Evolutionary conservation across 1,284 basidiomycete genomes (phyloP), one percentile per base, ranked within the genome.

Genomic region (Neonothopanus nambi): DNA sequence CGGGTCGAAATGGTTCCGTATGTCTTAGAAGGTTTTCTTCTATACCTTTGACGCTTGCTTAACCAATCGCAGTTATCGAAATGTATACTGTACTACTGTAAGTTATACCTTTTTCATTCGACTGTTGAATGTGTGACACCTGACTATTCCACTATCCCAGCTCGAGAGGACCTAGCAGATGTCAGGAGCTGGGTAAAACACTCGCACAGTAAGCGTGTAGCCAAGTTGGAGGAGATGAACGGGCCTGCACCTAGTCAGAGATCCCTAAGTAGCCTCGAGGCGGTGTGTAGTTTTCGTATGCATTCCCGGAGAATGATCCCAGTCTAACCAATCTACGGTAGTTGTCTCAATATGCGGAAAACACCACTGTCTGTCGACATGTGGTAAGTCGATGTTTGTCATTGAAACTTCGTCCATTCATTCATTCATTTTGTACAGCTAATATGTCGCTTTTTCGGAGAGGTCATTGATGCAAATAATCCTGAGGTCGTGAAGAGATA

Each of bases 381-480:
- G 73, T 93, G 21, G 87, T 89, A 60, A 61, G 84, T n/a, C 17
- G 41, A 2, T 15, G 13, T 36, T 24, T 33, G 11, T 21, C 30
- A 15, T 93, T 63, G 92, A 95, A 69, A 91, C 93, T 48, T 12
- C 50, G 30, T 28, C 21, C 17, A 23, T 37, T 6, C 21, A 24
- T 28, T 36, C 11, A 62, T 50, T 86, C 74, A 6, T 21, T 24
- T 12, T 37, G 3, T 33, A 24, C 43, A 91, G 89, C 75, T 78
- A 2, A 85, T 94, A 53, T 93, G 92, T 63, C 81, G 82, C 39
- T 93, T 91, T 65, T 94, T 95, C 62, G 92, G 89, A 0, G 93
- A 95, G 67, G 63, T 67, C 2, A 82, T 93, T 39, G 78, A 89
- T 59, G 65, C 71, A 3, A 68, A 65, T 4, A 76, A 89, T 57